Base-by-base conservation (phyloP, 1,284 basidiomycete genomes). In the Malassezia pachydermatis region DNA sequence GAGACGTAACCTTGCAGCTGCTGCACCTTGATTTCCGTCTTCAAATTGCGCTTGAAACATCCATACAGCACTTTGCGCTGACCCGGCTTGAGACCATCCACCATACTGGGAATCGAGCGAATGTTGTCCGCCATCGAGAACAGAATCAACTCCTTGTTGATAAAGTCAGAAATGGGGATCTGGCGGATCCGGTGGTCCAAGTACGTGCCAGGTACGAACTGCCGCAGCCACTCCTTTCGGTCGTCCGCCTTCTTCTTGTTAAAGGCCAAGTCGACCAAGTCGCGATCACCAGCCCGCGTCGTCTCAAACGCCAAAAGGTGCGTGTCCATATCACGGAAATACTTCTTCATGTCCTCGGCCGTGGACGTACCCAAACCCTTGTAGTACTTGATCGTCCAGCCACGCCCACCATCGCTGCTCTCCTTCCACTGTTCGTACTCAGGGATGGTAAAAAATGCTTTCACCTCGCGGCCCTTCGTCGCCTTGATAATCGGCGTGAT, bases 211-310 rank as follows among this genome's bases (percentile, higher is more conserved):
- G 92, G 89, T 82, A 89, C 88, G 76, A 90, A 94, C 60, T 89
- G 83, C 22, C 92, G 79, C 10, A 99, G 77, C 94, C 94, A 99
- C 58, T 98, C 94, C 73, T 99, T 98, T 41, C 94, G 84, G 17
- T 98, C 89, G 59, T 99, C 94, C 0, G 90, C 88, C 73, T 94
- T 96, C 78, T 96, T 98, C 80, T 98, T 99, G 77, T 88, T 96
- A 78, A 99, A 99, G 0, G 94, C 94, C 56, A 99, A 82, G 47
- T 99, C 92, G 57, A 99, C 94, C 30, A 98, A 78, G 4, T 83
- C 82, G 45, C 81, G 81, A 63, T 98, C 94, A 2, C 84, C 88
- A 0, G 83, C 79, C 64, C 84, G 79, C 9, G 82, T 84, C 1
- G 82, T 76, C 1, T 85, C 80, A 74, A 99, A 98, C 0, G 87